These are phyloP conservation scores for Mortierella sp. DNA, from an alignment of 371 early-diverging fungal genomes.

Conservation along the genomic window DNA sequence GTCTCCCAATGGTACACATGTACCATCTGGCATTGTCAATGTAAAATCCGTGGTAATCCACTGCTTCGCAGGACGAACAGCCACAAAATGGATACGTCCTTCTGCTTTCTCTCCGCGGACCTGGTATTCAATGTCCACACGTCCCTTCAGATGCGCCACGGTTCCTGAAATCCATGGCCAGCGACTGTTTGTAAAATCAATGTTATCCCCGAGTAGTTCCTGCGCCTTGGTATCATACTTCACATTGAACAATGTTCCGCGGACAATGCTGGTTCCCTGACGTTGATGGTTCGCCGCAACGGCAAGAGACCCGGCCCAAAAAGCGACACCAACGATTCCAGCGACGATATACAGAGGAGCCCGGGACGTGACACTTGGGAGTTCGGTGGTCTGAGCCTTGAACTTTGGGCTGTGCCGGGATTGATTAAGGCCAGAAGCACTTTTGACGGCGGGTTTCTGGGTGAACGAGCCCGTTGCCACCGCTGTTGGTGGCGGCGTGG, in stretches of 20 bases:
- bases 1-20: constrained; percentile 31
- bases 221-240: constrained; percentile 68
- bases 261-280: constrained; percentile 69
- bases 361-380: constrained; percentile 39
- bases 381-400: constrained; percentile 29
- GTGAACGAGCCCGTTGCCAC: constrained; percentile 3
- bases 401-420: constrained; percentile 37
- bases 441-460: constrained; percentile 32
- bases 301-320: constrained; percentile 70
- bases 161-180: constrained; percentile 78
- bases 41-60: constrained; percentile 52
- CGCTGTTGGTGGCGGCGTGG: constrained; percentile 5
- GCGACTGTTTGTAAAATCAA: constrained; percentile 64
- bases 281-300: constrained; percentile 73
- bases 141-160: constrained; percentile 76
- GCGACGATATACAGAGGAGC: constrained; percentile 50
- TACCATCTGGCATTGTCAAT: constrained; percentile 49
- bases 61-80: constrained; percentile 39
- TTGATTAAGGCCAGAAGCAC: constrained; percentile 35
- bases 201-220: constrained; percentile 64
- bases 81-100: constrained; percentile 47
- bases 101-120: constrained; percentile 61
- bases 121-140: constrained; percentile 67
- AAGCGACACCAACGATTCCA: constrained; percentile 62
- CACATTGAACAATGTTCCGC: constrained; percentile 71